Conservation (phyloP, 176 grass and related monocot species). For the Chloris gayana region DNA sequence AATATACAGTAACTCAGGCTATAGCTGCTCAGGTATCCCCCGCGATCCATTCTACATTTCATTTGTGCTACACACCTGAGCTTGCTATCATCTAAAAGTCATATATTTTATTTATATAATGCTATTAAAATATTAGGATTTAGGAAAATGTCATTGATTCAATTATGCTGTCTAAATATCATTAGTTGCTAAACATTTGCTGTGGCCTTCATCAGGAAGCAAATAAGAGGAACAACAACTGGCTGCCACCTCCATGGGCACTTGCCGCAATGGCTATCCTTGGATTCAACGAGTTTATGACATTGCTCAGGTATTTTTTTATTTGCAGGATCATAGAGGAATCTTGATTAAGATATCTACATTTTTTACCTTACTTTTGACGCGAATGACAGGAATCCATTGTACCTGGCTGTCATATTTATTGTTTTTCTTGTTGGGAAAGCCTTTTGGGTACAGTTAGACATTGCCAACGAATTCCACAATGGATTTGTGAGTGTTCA, state of each 20-base stretch:
- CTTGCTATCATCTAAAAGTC: not conserved
- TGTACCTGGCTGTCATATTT: conserved; percentile 82
- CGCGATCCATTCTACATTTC: not conserved
- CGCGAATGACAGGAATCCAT: conserved; percentile 70
- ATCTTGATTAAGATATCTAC: not conserved
- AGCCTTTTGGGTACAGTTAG: conserved; percentile 91
- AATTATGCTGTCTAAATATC: not conserved
- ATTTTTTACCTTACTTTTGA: not conserved
- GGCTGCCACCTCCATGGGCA: conserved; percentile 97
- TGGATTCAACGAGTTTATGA: conserved; percentile 99
- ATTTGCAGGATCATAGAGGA: not conserved
- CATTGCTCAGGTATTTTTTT: conserved; percentile 75
- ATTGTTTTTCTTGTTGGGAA: conserved; percentile 80
- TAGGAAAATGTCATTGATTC: not conserved
- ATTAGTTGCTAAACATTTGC: conserved; percentile 9
- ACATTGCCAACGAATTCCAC: conserved; percentile 75
- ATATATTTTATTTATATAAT: not conserved
- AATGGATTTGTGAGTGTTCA: conserved; percentile 80
- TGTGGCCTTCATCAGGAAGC: conserved; percentile 70
- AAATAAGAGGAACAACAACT: conserved; percentile 95
- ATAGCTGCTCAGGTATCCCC: conserved; percentile 84
- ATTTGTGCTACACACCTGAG: not conserved
- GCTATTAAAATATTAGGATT: not conserved
- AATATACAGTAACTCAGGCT: conserved; percentile 91
- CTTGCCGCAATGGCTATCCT: conserved; percentile 88